These are phyloP conservation scores for Hysterangium stoloniferum DNA, from an alignment of 768 basidiomycete species.

Conservation along the genomic window DNA sequence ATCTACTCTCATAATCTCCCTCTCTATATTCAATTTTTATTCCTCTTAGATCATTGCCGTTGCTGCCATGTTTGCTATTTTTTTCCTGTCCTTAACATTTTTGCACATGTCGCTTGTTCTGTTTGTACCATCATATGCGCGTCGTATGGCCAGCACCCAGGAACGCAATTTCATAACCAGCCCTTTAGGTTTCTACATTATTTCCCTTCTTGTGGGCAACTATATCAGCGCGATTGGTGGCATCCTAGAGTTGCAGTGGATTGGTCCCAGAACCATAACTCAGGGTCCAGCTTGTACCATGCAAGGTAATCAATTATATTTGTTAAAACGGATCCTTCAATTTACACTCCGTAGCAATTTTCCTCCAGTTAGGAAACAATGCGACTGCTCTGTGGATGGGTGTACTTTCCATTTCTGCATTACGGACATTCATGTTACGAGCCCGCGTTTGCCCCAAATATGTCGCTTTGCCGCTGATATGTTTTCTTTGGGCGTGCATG, in stretches of 20 bases:
- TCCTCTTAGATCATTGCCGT: constrained; percentile 44
- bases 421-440: constrained; percentile 55
- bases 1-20: constrained; percentile 11
- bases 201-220: constrained; percentile 54
- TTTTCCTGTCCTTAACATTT: constrained; percentile 41
- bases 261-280: constrained; percentile 34
- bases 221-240: constrained; percentile 45
- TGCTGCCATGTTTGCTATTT: constrained; percentile 45
- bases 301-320: too few relatives aligned
- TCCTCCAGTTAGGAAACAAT: constrained; percentile 58
- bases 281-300: constrained; percentile 46
- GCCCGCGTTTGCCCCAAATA: constrained; percentile 40
- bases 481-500: constrained; percentile 49
- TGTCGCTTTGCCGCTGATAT: constrained; percentile 35
- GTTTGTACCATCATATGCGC: constrained; percentile 10
- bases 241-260: constrained; percentile 47
- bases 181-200: constrained; percentile 63
- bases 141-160: constrained; percentile 23
- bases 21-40: background rate
- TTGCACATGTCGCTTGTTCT: constrained; percentile 20
- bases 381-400: constrained; percentile 57
- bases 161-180: constrained; percentile 63
- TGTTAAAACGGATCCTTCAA: constrained; percentile 4
- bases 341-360: constrained; percentile 36
- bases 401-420: constrained; percentile 58